These are phyloP conservation scores for Cladophialophora carrionii DNA, from an alignment of 2,329 filamentous ascomycete species.

Conservation along the genomic window DNA sequence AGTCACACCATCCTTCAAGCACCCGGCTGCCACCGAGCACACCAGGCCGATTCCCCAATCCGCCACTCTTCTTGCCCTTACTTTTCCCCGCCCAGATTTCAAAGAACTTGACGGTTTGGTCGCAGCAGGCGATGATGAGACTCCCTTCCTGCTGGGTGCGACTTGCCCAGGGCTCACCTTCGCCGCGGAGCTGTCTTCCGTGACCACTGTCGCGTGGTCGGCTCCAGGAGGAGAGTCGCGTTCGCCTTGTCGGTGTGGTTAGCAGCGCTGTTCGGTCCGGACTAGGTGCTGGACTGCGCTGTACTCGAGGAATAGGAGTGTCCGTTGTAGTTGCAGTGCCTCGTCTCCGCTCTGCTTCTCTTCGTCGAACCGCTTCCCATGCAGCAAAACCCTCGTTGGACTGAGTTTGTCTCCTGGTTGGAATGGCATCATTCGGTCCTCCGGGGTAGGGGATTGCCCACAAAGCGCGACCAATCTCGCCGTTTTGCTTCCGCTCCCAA, in stretches of 20 bases:
- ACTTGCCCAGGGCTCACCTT: conserved; percentile 59
- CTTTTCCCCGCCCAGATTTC: conserved; percentile 80
- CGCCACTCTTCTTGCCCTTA: conserved; percentile 58
- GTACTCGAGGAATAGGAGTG: conserved; percentile 3
- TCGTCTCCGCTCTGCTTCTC: conserved; percentile 20
- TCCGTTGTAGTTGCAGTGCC: neutral
- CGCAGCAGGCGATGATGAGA: conserved; percentile 87
- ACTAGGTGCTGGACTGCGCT: conserved; percentile 22
- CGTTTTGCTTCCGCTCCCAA: conserved; percentile 58
- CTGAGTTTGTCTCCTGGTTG: conserved; percentile 21
- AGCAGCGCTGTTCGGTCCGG: conserved; percentile 13
- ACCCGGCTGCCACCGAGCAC: conserved; percentile 82
- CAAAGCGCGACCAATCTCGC: conserved; percentile 62
- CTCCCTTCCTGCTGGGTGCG: conserved; percentile 72
- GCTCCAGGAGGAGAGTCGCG: conserved; percentile 12
- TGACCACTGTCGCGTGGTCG: conserved; percentile 15
- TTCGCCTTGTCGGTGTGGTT: neutral
- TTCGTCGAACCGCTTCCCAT: conserved; percentile 33
- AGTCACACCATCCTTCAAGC: conserved; percentile 72
- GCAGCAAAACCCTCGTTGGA: conserved; percentile 28
- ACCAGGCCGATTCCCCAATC: conserved; percentile 49
- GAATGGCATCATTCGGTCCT: conserved; percentile 52
- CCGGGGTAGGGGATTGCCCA: conserved; percentile 86
- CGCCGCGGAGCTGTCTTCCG: conserved; percentile 40
- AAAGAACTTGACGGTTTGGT: conserved; percentile 92